Evolutionary conservation across 176 grass and related monocot genomes (phyloP), one percentile per base, ranked within the genome.

Genomic region (Triticum turgidum): DNA sequence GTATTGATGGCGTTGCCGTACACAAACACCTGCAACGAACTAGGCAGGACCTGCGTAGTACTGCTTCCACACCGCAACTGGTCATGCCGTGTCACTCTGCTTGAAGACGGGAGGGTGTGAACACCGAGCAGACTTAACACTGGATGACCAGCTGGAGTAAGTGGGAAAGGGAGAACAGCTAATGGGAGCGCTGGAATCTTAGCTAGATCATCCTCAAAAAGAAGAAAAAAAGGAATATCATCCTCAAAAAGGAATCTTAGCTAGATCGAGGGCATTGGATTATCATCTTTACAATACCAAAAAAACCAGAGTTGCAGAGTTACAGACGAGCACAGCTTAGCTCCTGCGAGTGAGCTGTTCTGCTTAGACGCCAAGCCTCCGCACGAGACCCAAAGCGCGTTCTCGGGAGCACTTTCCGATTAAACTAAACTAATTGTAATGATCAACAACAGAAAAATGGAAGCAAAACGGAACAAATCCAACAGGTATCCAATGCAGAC

Each of bases 351-450:
- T 18, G 47, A 62, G 61, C 54, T 44, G 44, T 14, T 6, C 69
- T 80, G 76, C 85, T 87, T 87, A 21, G 5, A 61, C 81, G 18
- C 45, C 25, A 87, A 91, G 89, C 15, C 76, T 91, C 61, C 10
- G 32, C 76, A 84, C 67, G 89, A 80, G 85, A 84, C 61, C 84
- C 81, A 84, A 84, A 91, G 89, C 85, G 38, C 89, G 85, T 84
- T 30, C 69, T 64, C 54, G 76, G 5, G 76, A 62, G 85, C 68
- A 14, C 86, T 88, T 76, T 88, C 81, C 4, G 80, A 84, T 76
- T 91, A 91, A 65, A 80, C 71, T 90, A 86, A 4, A 27, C 1
- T 90, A 90, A 30, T 10, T 30, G 12, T 59, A 76, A 20, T 44
- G 59, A 89, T 85, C 61, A 7, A 9, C 6, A 45, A 47, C 29